Evolutionary conservation across 768 basidiomycete genomes (phyloP), one percentile per base, ranked within the genome.

Genomic region (Lentinula sp.): DNA sequence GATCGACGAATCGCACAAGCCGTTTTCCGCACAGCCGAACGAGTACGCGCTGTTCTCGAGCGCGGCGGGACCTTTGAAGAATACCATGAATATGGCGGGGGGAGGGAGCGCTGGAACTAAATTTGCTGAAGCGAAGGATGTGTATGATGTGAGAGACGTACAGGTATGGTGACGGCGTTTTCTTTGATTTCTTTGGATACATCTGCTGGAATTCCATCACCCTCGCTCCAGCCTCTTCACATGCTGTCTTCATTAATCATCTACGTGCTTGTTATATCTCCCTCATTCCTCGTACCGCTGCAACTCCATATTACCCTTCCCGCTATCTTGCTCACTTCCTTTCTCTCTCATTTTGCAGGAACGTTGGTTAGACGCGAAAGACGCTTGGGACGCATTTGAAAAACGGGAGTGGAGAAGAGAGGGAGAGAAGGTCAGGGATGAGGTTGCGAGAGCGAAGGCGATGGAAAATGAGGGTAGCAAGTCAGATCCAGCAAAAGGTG

Each of bases 341-440:
- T 36, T 33, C 32, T 35, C 33, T 15, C 4, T n/a, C 35, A 1
- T 53, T 33, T 15, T 13, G 18, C 95, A 98, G 71, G 95, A 98
- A 70, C 77, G 95, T 46, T 98, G 95, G 95, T 72, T 96, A n/a
- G 93, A 97, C 66, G 84, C 85, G 6, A 82, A 80, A 63, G 90
- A 92, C 32, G 83, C 81, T 49, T 97, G 86, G 74, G 95, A 97
- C 71, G 88, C 86, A 48, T 88, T 78, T 67, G 93, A 98, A 74
- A 86, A 76, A 68, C 79, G 71, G 66, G 81, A 88, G 66, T 95
- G 93, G 94, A 76, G 85, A 65, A 81, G 77, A 61, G 90, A 93
- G 69, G 91, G 87, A 0, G 85, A 90, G 69, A 67, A 75, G 32
- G 71, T 81, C 1, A 73, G 82, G 41, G 80, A 83, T 61, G 75